phyloP scores from a whole-genome alignment of 495 filamentous ascomycete species.

The Annulohypoxylon moriforme region DNA sequence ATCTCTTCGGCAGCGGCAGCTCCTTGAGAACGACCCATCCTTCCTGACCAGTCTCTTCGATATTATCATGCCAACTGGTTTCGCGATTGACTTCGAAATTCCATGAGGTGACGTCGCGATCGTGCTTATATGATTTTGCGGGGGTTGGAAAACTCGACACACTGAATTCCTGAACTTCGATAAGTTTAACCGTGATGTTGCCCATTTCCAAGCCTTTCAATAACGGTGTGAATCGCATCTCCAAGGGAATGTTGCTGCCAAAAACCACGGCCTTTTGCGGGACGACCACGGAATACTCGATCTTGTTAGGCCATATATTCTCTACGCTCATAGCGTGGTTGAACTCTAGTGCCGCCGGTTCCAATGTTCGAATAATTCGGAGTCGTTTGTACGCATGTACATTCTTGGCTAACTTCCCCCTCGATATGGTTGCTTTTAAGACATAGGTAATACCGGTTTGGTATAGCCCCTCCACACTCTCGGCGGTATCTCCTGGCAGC shows the following conservation, averaged over 20 bases:
- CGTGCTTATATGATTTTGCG: slow-evolving; percentile 68
- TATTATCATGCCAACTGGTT: slow-evolving; percentile 71
- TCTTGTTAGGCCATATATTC: slow-evolving; percentile 94
- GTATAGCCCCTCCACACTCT: slow-evolving; percentile 88
- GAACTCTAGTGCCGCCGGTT: slow-evolving; percentile 81
- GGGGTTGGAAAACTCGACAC: slow-evolving; percentile 61
- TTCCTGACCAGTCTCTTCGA: slow-evolving; percentile 77
- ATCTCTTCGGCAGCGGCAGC: slow-evolving; percentile 78
- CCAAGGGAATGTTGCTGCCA: slow-evolving; percentile 80
- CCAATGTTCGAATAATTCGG: slow-evolving; percentile 87
- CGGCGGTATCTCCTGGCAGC: slow-evolving; percentile 78
- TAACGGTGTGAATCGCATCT: slow-evolving; percentile 83
- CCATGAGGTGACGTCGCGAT: slow-evolving; percentile 71
- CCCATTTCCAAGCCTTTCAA: slow-evolving; percentile 88
- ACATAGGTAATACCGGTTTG: slow-evolving; percentile 87
- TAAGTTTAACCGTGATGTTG: slow-evolving; percentile 75
- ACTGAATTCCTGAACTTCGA: slow-evolving; percentile 80
- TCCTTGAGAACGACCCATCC: slow-evolving; percentile 77
- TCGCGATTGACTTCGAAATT: slow-evolving; percentile 67
- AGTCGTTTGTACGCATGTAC: slow-evolving; percentile 81
- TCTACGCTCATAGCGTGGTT: slow-evolving; percentile 92
- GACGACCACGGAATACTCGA: slow-evolving; percentile 89
- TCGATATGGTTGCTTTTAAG: slow-evolving; percentile 85
- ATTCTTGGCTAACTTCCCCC: slow-evolving; percentile 83
- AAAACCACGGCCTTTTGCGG: slow-evolving; percentile 93